Evolutionary conservation across 257 asterid species (phyloP).

Genomic region (Solanum appendiculatum): DNA sequence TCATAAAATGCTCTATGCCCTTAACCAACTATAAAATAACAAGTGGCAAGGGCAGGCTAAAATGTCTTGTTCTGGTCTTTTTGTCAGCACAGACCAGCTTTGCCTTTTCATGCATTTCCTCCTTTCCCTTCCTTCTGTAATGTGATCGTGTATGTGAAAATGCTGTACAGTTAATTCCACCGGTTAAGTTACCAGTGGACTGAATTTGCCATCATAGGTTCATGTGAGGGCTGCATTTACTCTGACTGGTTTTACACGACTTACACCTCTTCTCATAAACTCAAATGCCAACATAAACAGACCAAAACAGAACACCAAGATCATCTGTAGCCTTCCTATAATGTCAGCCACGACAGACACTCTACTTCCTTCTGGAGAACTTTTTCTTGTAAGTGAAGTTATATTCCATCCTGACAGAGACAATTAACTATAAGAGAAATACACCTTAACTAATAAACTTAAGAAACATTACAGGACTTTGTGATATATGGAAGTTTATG

Average conservation of each 20-base stretch:
- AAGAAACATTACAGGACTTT: background rate
- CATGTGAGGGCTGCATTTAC: conserved; percentile 57
- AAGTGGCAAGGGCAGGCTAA: background rate
- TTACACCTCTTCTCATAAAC: conserved; percentile 38
- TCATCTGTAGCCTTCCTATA: conserved; percentile 39
- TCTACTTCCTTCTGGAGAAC: conserved; percentile 18
- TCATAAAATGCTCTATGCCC: background rate
- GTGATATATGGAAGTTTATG: background rate
- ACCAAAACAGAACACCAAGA: conserved; percentile 44
- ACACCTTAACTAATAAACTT: background rate
- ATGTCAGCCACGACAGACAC: conserved; percentile 30
- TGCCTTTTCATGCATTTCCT: background rate
- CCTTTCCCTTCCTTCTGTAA: background rate
- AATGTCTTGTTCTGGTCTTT: background rate
- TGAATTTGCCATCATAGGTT: conserved; percentile 18
- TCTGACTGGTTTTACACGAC: conserved; percentile 53
- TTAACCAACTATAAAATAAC: background rate
- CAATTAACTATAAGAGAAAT: background rate
- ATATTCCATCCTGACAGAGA: conserved; percentile 34
- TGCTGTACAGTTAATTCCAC: background rate
- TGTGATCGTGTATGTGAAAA: background rate
- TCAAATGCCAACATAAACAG: conserved; percentile 43
- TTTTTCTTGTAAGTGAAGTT: conserved; percentile 28
- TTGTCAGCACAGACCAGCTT: background rate
- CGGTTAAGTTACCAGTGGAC: conserved; percentile 26